Evolutionary conservation across 1,284 basidiomycete species (phyloP).

Genomic region (Fistulina hepatica): DNA sequence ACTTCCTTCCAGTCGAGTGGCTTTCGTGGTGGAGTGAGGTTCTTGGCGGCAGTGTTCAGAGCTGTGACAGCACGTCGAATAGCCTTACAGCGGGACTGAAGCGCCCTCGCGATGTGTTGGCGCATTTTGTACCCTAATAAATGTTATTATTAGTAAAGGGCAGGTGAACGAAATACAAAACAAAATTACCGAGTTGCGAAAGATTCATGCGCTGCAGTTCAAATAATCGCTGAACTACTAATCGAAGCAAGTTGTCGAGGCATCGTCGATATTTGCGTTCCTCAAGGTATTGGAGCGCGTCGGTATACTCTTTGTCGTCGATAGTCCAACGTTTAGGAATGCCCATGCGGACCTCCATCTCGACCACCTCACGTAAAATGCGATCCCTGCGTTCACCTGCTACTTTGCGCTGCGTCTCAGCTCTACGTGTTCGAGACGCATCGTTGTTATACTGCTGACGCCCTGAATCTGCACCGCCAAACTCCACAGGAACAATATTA

Average conservation of each 20-base stretch:
- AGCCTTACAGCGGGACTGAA: slow-evolving; percentile 19
- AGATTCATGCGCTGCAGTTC: neutral
- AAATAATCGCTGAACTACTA: neutral
- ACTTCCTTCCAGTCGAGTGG: slow-evolving; percentile 21
- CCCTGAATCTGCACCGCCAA: neutral
- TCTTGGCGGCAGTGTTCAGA: slow-evolving; percentile 21
- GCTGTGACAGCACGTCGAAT: slow-evolving; percentile 17
- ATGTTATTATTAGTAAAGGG: slow-evolving; percentile 2
- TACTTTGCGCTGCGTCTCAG: neutral
- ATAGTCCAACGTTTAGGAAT: neutral
- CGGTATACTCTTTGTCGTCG: neutral
- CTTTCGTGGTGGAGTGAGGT: slow-evolving; percentile 17
- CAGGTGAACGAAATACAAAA: slow-evolving; percentile 12
- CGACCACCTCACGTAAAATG: neutral
- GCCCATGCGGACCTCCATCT: neutral
- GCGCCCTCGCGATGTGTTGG: slow-evolving; percentile 21
- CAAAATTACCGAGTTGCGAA: slow-evolving; percentile 1
- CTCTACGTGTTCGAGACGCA: too few relatives aligned
- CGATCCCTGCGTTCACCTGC: neutral
- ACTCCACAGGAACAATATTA: slow-evolving; percentile 1
- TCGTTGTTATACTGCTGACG: too few relatives aligned
- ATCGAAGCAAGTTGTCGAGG: neutral
- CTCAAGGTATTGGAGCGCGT: neutral
- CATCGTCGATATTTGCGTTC: neutral
- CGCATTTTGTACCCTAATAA: slow-evolving; percentile 21